Evolutionary conservation across 1,284 basidiomycete genomes (phyloP).

Genomic region (Wallemia mellicola): DNA sequence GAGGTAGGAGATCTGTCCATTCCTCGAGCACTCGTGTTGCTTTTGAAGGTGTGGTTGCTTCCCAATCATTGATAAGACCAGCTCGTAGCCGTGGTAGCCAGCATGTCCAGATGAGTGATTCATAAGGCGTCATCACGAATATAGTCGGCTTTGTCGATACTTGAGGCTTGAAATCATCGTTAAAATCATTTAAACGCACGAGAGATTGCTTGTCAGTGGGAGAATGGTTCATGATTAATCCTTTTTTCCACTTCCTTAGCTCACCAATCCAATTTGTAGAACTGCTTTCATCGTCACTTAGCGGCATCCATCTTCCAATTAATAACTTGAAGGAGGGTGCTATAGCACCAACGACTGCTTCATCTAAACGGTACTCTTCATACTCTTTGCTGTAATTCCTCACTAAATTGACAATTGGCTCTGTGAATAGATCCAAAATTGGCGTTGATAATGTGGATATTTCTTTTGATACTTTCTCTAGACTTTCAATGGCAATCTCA

Average conservation of each 20-base stretch:
- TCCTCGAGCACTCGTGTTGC: constrained; percentile 58
- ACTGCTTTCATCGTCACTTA: constrained; percentile 8
- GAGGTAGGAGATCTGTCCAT: constrained; percentile 61
- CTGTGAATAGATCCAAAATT: constrained; percentile 36
- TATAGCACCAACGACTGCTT: constrained; percentile 70
- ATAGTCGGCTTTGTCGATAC: neutral
- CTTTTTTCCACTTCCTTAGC: constrained; percentile 16
- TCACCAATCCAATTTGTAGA: constrained; percentile 9
- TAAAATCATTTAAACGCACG: neutral
- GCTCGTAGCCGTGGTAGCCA: constrained; percentile 88
- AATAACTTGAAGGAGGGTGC: constrained; percentile 27
- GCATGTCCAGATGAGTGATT: constrained; percentile 68
- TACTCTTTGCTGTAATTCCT: constrained; percentile 49
- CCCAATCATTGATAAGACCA: constrained; percentile 52
- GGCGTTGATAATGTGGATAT: constrained; percentile 25
- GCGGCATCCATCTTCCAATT: constrained; percentile 13
- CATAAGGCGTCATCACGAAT: constrained; percentile 63
- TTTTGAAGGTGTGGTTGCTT: constrained; percentile 34
- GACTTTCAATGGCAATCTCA: constrained; percentile 36
- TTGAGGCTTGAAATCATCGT: constrained; percentile 2
- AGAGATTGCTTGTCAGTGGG: neutral
- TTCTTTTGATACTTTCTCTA: constrained; percentile 31
- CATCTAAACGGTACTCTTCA: constrained; percentile 47
- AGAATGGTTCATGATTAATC: constrained; percentile 6
- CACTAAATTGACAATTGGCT: constrained; percentile 36